Base-by-base conservation (phyloP, 169 alveolate species). In the Plasmodium chabaudi region DNA sequence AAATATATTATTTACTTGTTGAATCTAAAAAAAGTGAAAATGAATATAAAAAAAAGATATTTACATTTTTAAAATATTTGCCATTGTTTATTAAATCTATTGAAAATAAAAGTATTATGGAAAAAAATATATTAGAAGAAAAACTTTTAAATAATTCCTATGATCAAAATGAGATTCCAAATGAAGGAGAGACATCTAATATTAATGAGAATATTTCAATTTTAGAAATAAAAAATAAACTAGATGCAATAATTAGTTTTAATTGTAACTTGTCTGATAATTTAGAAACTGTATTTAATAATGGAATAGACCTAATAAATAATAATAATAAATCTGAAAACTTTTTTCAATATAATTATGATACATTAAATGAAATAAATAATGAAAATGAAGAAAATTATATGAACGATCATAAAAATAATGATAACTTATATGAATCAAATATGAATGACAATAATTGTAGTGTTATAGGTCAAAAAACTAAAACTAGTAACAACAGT, bases 1-100 rank as follows among this genome's bases (percentile, higher is more conserved):
- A 77, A 77, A 77, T 77, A 63, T 77, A 77, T 44, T 77, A 77
- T 59, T 59, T 77, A 46, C 34, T 77, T 42, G 88, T 77, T 19
- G 88, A 77, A 51, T 77, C 88, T 9, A 77, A 77, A 64, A 77
- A 77, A 64, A 77, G 88, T 17, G 88, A 77, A 77, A 77, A 77
- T 69, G 88, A 77, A 49, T 77, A 47, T 51, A 77, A 77, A 44
- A 77, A 77, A n/a, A 77, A 77, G 21, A 77, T 77, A 12, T 77
- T 63, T 15, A 77, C 88, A 47, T 77, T 77, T 46, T 57, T 77
- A n/a, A 77, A 77, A 23, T 77, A 77, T 57, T 69, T 77, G 27
- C 88, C 88, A 51, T 21, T 77, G 5, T 77, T 77, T 64, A 77
- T 77, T 39, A 63, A 27, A 68, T 77, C 77, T 23, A 77, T 77